Evolutionary conservation across 768 basidiomycete genomes (phyloP), one percentile per base, ranked within the genome.

Genomic region (Cystobasidiopsis lactophilus): DNA sequence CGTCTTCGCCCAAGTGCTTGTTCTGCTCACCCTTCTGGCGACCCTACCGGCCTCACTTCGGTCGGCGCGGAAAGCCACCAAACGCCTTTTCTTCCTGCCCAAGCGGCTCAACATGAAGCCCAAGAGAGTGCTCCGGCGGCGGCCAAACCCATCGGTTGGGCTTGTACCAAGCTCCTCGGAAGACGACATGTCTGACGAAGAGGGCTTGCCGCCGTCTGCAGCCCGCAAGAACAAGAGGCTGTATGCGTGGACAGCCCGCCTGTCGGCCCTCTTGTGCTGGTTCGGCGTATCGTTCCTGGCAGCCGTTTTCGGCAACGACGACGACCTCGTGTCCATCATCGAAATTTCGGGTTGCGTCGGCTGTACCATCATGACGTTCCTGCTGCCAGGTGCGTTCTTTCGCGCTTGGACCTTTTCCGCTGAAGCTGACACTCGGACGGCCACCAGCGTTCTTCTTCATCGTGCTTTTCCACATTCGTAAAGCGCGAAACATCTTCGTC

Each of bases 401-500:
- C 1, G 38, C 23, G 24, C 19, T 4, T 27, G 2, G 35, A 4
- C 29, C 21, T 30, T 1, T 16, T 21, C 9, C 30, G n/a, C 59
- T 19, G 24, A 31, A 5, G 38, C 21, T 51, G 39, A 4, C 16
- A 7, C 23, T 19, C 2, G 14, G 14, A 49, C n/a, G n/a, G n/a
- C n/a, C n/a, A n/a, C 43, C 63, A 74, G 80, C 84, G 16, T 62
- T 85, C 46, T 67, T 82, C 51, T 85, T 89, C 67, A 76, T 91
- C 58, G 73, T 74, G 26, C 76, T 78, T 3, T 86, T 91, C 68
- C 78, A 84, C 63, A 79, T 93, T 68, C 77, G 77, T 53, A 76
- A 77, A 2, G 88, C 88, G 1, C 71, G 88, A 2, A 71, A 82
- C 0, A 93, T 93, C 62, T 73, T 91, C 52, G 73, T 86, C 35